Evolutionary conservation across 2,329 filamentous ascomycete genomes (phyloP), one percentile per base, ranked within the genome.

Genomic region (Penicillium sp.): DNA sequence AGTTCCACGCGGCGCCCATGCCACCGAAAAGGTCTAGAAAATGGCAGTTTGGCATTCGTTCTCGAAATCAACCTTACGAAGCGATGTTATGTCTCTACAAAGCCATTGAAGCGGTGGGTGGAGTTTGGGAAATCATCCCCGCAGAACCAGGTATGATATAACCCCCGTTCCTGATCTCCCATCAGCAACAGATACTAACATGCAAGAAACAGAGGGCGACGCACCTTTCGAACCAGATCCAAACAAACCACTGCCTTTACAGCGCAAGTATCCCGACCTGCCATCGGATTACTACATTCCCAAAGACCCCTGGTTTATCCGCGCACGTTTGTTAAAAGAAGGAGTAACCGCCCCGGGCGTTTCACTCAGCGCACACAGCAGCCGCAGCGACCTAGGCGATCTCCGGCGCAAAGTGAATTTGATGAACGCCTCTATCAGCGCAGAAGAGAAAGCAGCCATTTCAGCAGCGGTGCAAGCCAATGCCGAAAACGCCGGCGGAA

Each of bases 31-130:
- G 64, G 55, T 89, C 89, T 1, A 90, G 92, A 16, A 90, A 93
- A 63, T 99, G 94, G 94, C 94, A 99, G 71, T 99, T 99, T 69
- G 94, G 94, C 56, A 99, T 99, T 60, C 85, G 94, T 38, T 96
- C 91, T 47, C 86, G 94, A 49, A 99, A 97, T 67, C 89, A 91
- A 56, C 94, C 94, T 0, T 91, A 92, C 66, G 94, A 99, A 71
- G 94, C 94, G 0, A 88, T 99, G 72, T 79, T 96, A 24, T 97
- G 93, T 66, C 94, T 99, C 56, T 97, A 97, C 79, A 91, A 93
- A 71, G 92, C 94, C 0, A 78, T 99, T 45, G 81, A 86, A 59
- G 92, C 92, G 63, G 86, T 97, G 66, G 92, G 91, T 30, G 94
- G 92, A 12, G 86, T 91, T 50, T 97, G 95, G 88, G 85, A 96